Conservation (phyloP, 1,284 basidiomycete species). For the Cryptococcus sp. region DNA sequence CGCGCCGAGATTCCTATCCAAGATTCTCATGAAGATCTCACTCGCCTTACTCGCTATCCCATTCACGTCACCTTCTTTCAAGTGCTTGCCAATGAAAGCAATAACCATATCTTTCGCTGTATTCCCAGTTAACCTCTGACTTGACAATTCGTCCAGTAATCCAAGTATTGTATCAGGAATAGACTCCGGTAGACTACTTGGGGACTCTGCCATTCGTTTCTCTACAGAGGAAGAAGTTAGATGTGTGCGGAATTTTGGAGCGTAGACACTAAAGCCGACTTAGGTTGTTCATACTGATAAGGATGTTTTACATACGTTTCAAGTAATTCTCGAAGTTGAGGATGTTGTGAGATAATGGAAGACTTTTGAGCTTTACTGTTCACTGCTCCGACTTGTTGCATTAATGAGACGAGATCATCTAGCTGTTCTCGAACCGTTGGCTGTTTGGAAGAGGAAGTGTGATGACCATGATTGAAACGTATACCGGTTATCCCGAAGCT, state of each 20-base stretch:
- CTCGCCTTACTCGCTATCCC: constrained; percentile 1
- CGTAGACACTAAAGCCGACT: constrained; percentile 19
- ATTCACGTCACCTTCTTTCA: not conserved
- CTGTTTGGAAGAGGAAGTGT: no score
- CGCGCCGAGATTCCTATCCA: constrained; percentile 36
- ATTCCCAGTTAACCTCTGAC: constrained; percentile 15
- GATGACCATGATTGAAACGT: no score
- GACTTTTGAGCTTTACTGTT: constrained; percentile 26
- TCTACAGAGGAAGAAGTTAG: constrained; percentile 8
- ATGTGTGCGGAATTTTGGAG: constrained; percentile 18
- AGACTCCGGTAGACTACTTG: no score
- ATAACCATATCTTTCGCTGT: constrained; percentile 13
- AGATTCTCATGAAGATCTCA: constrained; percentile 27
- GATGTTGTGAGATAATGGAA: constrained; percentile 29
- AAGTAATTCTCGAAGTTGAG: constrained; percentile 30
- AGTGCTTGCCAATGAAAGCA: constrained; percentile 17
- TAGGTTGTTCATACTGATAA: not conserved
- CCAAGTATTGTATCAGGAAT: constrained; percentile 2
- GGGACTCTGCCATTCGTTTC: not conserved
- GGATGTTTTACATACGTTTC: constrained; percentile 25
- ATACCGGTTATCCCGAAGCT: no score
- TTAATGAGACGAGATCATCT: not conserved
- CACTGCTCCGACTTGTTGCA: constrained; percentile 13
- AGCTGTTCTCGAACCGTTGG: not conserved
- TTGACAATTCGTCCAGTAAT: constrained; percentile 18